Conservation (phyloP, 1,284 basidiomycete genomes). For the Irpex sp. region DNA sequence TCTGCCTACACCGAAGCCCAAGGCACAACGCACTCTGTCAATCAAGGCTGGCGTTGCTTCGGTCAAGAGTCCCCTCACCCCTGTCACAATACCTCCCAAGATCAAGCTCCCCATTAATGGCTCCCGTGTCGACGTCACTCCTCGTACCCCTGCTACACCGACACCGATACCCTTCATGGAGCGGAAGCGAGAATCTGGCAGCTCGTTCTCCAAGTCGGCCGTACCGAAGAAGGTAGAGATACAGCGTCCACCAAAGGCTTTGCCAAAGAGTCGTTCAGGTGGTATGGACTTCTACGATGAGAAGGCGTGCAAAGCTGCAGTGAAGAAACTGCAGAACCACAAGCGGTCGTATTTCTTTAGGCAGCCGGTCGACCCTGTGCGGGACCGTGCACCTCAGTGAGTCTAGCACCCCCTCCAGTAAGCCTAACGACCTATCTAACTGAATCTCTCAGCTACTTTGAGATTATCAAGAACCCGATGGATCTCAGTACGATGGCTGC, state of each 20-base stretch:
- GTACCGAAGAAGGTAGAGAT: constrained; percentile 19
- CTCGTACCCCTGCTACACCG: constrained; percentile 22
- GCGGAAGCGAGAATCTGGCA: constrained; percentile 6
- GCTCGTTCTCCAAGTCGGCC: constrained; percentile 28
- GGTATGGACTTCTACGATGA: constrained; percentile 84
- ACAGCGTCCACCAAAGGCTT: constrained; percentile 36
- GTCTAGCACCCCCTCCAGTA: constrained; percentile 20
- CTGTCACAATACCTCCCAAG: constrained; percentile 47
- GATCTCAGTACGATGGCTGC: constrained; percentile 88
- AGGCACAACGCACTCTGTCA: constrained; percentile 28
- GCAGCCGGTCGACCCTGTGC: constrained; percentile 87
- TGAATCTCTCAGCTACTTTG: constrained; percentile 68
- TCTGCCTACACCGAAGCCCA: constrained; percentile 47
- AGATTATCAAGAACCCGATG: constrained; percentile 92
- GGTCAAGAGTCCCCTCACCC: constrained; percentile 39
- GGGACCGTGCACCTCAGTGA: constrained; percentile 82
- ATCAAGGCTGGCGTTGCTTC: constrained; percentile 41
- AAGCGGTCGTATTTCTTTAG: constrained; percentile 76
- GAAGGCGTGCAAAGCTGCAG: constrained; percentile 73
- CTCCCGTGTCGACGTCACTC: constrained; percentile 22
- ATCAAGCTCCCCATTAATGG: constrained; percentile 44
- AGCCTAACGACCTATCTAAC: neutral
- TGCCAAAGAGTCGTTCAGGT: constrained; percentile 71
- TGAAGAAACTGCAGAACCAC: constrained; percentile 78
- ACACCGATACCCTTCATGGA: constrained; percentile 7